Evolutionary conservation across 2,329 filamentous ascomycete species (phyloP), one percentile per base, ranked within the genome.

Genomic region (Phaeosphaeriaceae sp.): DNA sequence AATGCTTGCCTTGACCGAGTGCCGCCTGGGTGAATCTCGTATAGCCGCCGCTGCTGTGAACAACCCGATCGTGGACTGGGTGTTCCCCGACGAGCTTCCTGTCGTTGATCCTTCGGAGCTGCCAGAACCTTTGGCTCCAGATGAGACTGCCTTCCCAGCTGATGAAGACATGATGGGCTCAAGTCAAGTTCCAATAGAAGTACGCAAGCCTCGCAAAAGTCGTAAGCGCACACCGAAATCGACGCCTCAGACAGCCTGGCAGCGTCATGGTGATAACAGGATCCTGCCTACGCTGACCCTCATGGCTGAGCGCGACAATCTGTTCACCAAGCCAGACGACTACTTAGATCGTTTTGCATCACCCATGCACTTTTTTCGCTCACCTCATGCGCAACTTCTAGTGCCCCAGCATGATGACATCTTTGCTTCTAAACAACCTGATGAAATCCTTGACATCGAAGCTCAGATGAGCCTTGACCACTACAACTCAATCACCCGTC

Each of bases 341-440:
- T 82, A 77, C 57, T 82, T 82, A 55, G 82, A 84, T 63, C 78
- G 80, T 3, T 84, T 84, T 62, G 81, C 80, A 1, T 83, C 81
- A 6, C 82, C 83, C 3, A 72, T 81, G 2, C 76, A 83, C 45
- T 83, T 83, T 71, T 83, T 85, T 58, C 81, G 83, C 49, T 81
- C 82, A 1, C 73, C 82, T 6, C 69, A 71, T 40, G 71, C 65
- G 15, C 63, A 72, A 20, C 55, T 76, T 20, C 20, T 71, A 13
- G 64, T 62, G 48, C 69, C 74, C 11, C 61, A 64, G 10, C 52
- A 62, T 13, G 71, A 73, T 24, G 63, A 77, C 36, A 36, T 56
- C 7, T 53, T 66, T n/a, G 69, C 74, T n/a, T 70, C 69, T 3
- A 58, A 65, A 6, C 63, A 68, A 24, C 71, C 68, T 19, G 66